Evolutionary conservation across 140 eudicot species (phyloP), one percentile per base, ranked within the genome.

Genomic region (Ambrosia hybrid): DNA sequence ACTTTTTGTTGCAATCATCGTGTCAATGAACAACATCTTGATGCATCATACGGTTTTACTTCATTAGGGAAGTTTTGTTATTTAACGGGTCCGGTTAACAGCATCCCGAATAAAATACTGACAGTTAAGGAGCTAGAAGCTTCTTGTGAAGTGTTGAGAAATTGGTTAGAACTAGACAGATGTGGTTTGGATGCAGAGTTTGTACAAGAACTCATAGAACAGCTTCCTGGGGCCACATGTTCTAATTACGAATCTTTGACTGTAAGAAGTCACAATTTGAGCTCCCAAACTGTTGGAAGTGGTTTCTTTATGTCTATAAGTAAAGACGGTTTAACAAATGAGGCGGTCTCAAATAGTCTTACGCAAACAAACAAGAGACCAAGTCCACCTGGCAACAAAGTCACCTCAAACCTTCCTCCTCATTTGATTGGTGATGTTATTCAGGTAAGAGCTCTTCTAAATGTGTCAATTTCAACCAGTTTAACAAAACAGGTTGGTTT

Each of bases 341-440:
- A 73, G 60, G 65, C 63, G 2, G 84, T 63, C 65, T 65, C 91
- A 12, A 74, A 66, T 73, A 39, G 76, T 68, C 64, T 80, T 59
- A 61, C 70, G 53, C 57, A 59, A 72, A 76, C 70, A 68, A 58
- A 75, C 37, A 80, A 73, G 78, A 79, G 80, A 74, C 73, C 77
- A 33, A 83, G 75, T 72, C 97, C 96, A 11, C 75, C 85, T 36
- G 99, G 99, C 43, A 86, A 78, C 74, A 74, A 74, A 51, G 78
- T 90, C 73, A 77, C 83, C 81, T 74, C 83, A 39, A 84, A 70
- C 70, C 88, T 94, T 76, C 99, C 97, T 68, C 81, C 86, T 45
- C 80, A 83, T 73, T 81, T 90, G 75, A 79, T 90, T 17, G 96
- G 99, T 61, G 99, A 94, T 65, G 88, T 86, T 72, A 88, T 94